Conservation (phyloP, 768 basidiomycete genomes). For the Pisolithus tinctorius region DNA sequence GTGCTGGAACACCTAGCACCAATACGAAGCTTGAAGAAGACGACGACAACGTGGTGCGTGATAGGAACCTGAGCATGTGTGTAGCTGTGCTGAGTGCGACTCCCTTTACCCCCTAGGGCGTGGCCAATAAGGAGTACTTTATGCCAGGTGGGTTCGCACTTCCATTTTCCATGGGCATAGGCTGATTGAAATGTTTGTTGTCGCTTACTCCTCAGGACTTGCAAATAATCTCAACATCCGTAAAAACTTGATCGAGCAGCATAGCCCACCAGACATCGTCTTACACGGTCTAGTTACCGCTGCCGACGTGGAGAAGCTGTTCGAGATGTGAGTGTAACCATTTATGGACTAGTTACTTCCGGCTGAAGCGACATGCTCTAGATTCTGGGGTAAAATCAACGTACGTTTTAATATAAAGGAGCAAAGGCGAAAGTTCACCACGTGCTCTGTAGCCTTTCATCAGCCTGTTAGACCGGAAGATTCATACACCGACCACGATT, state of each 20-base stretch:
- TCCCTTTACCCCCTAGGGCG: constrained; percentile 42
- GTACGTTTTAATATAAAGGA: constrained; percentile 31
- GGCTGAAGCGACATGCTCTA: constrained; percentile 20
- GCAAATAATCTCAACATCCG: constrained; percentile 66
- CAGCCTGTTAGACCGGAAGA: constrained; percentile 69
- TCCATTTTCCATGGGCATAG: not conserved
- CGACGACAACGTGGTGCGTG: constrained; percentile 57
- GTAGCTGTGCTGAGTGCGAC: constrained; percentile 10
- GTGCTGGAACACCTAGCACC: constrained; percentile 4
- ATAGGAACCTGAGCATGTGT: not conserved
- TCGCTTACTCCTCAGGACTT: constrained; percentile 39
- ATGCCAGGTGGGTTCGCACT: constrained; percentile 50
- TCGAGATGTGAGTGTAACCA: constrained; percentile 57
- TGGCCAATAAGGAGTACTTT: constrained; percentile 77
- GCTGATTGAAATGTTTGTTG: not conserved
- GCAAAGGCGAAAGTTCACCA: constrained; percentile 2
- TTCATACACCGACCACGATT: constrained; percentile 75
- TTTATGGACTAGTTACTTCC: not conserved
- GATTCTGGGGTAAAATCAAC: constrained; percentile 67
- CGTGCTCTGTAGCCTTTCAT: constrained; percentile 44
- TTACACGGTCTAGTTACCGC: constrained; percentile 74
- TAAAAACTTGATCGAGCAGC: constrained; percentile 66
- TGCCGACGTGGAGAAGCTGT: constrained; percentile 76
- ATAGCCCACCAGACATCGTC: constrained; percentile 76
- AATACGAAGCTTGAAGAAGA: constrained; percentile 36